Evolutionary conservation across 176 grass and related monocot species (phyloP), one percentile per base, ranked within the genome.

Genomic region (Lolium rigidum): DNA sequence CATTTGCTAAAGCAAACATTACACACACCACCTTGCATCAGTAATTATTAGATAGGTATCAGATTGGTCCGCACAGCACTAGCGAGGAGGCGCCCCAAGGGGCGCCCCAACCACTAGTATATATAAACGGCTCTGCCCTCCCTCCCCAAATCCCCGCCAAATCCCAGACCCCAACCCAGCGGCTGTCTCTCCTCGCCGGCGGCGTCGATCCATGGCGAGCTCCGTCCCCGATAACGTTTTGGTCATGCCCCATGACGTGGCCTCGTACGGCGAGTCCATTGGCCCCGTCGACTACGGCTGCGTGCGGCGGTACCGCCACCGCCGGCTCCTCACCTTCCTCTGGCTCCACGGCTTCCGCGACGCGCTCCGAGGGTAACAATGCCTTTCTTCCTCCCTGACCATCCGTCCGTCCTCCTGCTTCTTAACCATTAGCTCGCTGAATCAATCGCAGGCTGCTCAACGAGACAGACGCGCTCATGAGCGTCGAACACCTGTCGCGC

Each of bases 261-360:
- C 0, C 61, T 10, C 25, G 11, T 14, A 28, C 24, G 63, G 63
- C 63, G 63, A 66, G 63, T 16, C 12, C 26, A 0, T 31, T 26
- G 63, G 63, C 63, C 63, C 67, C 67, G 67, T 10, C 2, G 67
- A 70, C 17, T 70, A 70, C 37, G 17, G 35, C 62, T 65, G 62
- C 62, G 66, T 63, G 43, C 14, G 41, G 13, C 41, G 43, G 7
- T 13, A 5, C 59, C 78, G 39, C 3, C 60, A 79, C 11, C 37
- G 55, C 55, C 56, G 76, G 0, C 18, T 61, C 56, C 10, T 22
- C 76, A 39, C 55, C 35, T 78, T 14, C 54, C 76, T 78, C 54
- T 59, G 10, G 35, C 31, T 59, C 5, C 28, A 78, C 17, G 52
- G 37, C 55, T 38, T 79, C 76, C 35, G 13, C 10, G 11, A 39